Conservation (phyloP, 495 filamentous ascomycete species). For the Hyaloscypha hepaticicola region DNA sequence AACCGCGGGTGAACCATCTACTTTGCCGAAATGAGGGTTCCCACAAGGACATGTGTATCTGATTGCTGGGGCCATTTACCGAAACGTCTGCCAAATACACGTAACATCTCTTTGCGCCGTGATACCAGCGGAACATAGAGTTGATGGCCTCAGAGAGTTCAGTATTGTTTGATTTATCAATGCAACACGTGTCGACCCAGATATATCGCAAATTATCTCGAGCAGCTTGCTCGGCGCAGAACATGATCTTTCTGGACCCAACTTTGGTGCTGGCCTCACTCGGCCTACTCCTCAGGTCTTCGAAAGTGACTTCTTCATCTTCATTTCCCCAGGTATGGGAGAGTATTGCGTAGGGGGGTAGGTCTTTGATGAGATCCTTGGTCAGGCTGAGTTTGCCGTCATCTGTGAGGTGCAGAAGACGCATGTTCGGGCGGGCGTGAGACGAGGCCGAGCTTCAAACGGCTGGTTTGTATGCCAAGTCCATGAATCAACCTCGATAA, state of each 20-base stretch:
- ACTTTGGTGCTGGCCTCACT: background rate
- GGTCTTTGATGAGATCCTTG: background rate
- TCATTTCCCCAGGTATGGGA: slow-evolving; percentile 33
- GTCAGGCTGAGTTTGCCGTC: slow-evolving; percentile 11
- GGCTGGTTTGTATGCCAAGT: too few relatives aligned
- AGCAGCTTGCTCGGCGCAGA: slow-evolving; percentile 27
- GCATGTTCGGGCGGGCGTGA: too few relatives aligned
- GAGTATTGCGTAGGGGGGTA: slow-evolving; percentile 30
- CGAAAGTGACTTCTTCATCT: slow-evolving; percentile 29
- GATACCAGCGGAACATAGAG: slow-evolving; percentile 4
- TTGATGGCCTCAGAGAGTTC: slow-evolving; percentile 40
- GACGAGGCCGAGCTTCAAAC: too few relatives aligned
- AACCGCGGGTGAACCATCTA: slow-evolving; percentile 32
- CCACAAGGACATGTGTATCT: background rate
- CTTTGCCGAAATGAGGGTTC: background rate
- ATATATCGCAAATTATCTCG: slow-evolving; percentile 29
- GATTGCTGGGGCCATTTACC: background rate
- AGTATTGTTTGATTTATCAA: slow-evolving; percentile 32
- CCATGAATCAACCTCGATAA: too few relatives aligned
- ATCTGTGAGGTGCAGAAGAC: background rate
- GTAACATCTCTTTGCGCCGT: background rate
- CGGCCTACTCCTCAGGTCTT: slow-evolving; percentile 22
- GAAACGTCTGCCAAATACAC: background rate
- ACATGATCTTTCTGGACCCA: slow-evolving; percentile 27
- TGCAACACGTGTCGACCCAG: slow-evolving; percentile 47